Base-by-base conservation (phyloP, 2,329 filamentous ascomycete genomes). In the Alternaria sp. region DNA sequence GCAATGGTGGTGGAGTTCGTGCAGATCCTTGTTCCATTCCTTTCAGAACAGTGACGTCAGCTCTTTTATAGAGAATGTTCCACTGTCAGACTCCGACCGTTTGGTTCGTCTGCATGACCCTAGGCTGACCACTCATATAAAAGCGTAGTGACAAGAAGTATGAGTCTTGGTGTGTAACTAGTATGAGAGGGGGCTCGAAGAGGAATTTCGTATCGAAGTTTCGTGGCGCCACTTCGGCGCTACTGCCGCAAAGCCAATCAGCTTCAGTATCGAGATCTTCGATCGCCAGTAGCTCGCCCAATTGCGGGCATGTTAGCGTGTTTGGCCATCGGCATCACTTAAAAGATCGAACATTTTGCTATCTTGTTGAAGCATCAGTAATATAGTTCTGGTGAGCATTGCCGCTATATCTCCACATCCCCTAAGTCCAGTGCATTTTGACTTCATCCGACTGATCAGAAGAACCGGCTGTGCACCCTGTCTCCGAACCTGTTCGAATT, bases 151-250 rank as follows among this genome's bases (percentile, higher is more conserved):
- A 28, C 22, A 51, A 51, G 34, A 41, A 26, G 22, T 22, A 9
- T 26, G 7, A 11, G 18, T 55, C 9, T 18, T 51, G 20, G 14
- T 9, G 34, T 36, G 7, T 16, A 20, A 5, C 36, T 11, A 20
- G 24, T 32, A 20, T 24, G 34, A 11, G 26, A 24, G 30, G 41
- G 22, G 54, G 0, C 36, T 42, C 11, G 16, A 56, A 49, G 12
- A 41, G 44, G 54, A 28, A 56, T 49, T 42, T 51, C 54, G 54
- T 43, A 51, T 41, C 54, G 54, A 56, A 14, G 26, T 28, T 24
- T 20, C 36, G 54, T 51, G 44, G 44, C 54, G 36, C 34, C n/a
- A 51, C 26, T 39, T 56, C 54, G 44, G 44, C 32, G 16, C 18
- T 22, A 30, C 11, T n/a, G n/a, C 16, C 6, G 30, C 32, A 9